phyloP scores from a whole-genome alignment of 352 stramenopile species.

The Pythium periplocum region DNA sequence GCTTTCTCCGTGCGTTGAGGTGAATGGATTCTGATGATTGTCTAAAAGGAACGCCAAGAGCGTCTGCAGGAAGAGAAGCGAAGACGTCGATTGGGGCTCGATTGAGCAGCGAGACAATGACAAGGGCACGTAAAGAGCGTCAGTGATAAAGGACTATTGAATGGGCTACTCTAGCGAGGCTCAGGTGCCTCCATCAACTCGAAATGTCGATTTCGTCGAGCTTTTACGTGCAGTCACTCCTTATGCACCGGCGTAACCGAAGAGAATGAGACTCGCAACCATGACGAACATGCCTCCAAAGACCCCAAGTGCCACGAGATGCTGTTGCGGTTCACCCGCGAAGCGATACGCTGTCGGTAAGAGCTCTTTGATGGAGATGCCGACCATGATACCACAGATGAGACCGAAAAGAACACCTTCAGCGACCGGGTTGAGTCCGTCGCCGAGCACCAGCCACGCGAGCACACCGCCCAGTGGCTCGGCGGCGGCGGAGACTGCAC shows the following conservation, averaged over 20 bases:
- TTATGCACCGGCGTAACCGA: conserved; percentile 21
- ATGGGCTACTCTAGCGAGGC: too few species aligned
- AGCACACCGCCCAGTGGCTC: conserved; percentile 90
- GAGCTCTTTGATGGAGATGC: conserved; percentile 90
- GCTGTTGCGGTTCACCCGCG: neutral
- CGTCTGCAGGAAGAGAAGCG: conserved; percentile 16
- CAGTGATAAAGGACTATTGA: too few species aligned
- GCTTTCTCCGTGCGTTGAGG: neutral
- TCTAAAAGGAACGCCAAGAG: conserved; percentile 25
- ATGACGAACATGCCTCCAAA: conserved; percentile 70
- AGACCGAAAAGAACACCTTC: conserved; percentile 84
- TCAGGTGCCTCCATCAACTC: too few species aligned
- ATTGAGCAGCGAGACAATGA: too few species aligned
- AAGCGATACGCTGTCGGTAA: conserved; percentile 8
- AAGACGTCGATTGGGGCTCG: neutral
- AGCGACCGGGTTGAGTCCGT: conserved; percentile 75
- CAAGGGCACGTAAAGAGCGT: too few species aligned
- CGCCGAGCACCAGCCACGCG: conserved; percentile 52
- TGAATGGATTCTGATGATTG: neutral
- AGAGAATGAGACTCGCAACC: conserved; percentile 62
- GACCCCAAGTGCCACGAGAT: conserved; percentile 53
- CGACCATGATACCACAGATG: conserved; percentile 47
- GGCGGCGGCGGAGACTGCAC: conserved; percentile 80
- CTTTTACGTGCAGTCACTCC: too few species aligned
- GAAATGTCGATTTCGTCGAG: too few species aligned